Conservation (phyloP, 345 rosid genomes). For the Zanthoxylum bungeanum region DNA sequence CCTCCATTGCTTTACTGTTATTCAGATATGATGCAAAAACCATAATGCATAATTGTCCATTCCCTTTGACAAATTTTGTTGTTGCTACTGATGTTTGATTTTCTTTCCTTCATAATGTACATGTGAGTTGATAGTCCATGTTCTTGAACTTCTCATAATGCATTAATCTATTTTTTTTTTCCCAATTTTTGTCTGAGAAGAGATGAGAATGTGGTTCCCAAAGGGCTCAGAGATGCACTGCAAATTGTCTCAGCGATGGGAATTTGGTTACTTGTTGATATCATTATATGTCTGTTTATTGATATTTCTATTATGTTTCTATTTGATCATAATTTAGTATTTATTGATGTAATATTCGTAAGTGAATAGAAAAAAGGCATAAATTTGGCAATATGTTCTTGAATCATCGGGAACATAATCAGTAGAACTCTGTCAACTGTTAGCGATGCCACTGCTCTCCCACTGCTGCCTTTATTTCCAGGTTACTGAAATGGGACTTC, state of each 20-base stretch:
- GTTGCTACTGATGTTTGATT: neutral
- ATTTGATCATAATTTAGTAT: neutral
- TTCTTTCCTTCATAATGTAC: constrained; percentile 9
- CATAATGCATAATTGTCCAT: constrained; percentile 7
- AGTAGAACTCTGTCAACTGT: neutral
- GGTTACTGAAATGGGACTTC: constrained; percentile 84
- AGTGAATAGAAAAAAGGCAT: constrained; percentile 10
- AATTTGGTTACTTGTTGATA: neutral
- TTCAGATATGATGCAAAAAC: constrained; percentile 6
- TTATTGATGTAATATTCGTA: constrained; percentile 2
- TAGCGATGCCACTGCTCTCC: neutral
- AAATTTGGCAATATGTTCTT: neutral
- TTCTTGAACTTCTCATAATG: neutral
- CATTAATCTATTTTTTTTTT: neutral
- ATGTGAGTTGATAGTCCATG: constrained; percentile 6
- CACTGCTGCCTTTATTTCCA: constrained; percentile 36
- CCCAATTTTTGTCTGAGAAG: neutral
- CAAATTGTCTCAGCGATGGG: neutral
- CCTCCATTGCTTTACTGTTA: neutral
- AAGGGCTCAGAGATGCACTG: neutral
- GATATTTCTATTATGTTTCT: neutral
- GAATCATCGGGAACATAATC: neutral
- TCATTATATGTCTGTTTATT: neutral
- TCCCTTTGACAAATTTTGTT: constrained; percentile 22
- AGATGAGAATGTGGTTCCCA: neutral